Percentiles rank a stretch among this genome's conserved stretches.
phyloP scores from a whole-genome alignment of 805 yeast genomes.

The Kockiozyma suomiensis region DNA sequence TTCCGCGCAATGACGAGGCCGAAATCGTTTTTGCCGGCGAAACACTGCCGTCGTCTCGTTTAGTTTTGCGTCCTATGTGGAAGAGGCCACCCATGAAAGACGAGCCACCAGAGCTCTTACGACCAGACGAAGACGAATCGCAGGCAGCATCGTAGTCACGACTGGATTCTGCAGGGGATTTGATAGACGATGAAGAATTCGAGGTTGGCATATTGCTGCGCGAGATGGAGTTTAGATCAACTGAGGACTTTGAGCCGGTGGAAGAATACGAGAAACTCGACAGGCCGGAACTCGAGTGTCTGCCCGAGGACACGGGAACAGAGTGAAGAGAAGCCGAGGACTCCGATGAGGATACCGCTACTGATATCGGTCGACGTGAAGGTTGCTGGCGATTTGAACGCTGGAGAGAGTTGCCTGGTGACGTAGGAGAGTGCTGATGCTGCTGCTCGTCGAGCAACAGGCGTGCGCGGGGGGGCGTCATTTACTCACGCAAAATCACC shows the following conservation, averaged over 20 bases:
- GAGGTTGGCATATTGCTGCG: neutral
- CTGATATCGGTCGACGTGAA: conserved; percentile 1
- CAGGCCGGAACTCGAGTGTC: neutral
- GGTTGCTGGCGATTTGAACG: neutral
- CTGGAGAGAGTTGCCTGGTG: neutral
- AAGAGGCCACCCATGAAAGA: conserved; percentile 30
- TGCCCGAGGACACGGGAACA: conserved; percentile 3
- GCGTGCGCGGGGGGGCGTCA: neutral
- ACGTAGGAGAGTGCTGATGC: neutral
- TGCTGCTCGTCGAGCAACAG: conserved; percentile 4
- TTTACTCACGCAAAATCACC: neutral
- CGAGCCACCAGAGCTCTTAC: conserved; percentile 10
- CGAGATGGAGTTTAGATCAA: conserved; percentile 3
- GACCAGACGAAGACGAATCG: neutral
- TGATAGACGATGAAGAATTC: neutral
- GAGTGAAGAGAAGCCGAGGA: neutral
- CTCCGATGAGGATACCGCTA: conserved; percentile 4
- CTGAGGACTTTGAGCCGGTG: conserved; percentile 4
- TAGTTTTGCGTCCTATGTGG: conserved; percentile 29
- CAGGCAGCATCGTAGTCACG: neutral
- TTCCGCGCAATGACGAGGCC: neutral
- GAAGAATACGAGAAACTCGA: neutral
- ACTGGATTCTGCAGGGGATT: neutral
- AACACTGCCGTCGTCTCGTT: conserved; percentile 25
- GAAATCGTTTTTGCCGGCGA: conserved; percentile 15